Conservation (phyloP, 306 rosid species). For the Cucurbita pepo region DNA sequence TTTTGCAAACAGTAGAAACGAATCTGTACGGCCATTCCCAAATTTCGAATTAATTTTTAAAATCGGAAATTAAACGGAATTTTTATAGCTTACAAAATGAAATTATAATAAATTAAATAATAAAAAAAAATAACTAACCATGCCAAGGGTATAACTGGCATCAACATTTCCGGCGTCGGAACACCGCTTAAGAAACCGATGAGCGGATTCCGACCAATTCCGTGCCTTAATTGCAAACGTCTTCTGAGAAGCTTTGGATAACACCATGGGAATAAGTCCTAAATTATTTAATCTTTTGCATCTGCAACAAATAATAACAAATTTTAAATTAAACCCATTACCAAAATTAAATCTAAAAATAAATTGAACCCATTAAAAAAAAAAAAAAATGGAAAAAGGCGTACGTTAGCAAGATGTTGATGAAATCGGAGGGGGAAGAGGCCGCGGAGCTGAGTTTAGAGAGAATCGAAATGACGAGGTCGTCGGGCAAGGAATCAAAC, state of each 20-base stretch:
- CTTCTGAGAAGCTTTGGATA: conserved; percentile 44
- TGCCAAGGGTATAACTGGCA: conserved; percentile 85
- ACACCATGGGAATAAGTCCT: conserved; percentile 35
- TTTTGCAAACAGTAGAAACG: conserved; percentile 73
- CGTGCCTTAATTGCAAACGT: conserved; percentile 33
- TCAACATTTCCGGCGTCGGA: conserved; percentile 79
- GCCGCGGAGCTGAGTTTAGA: conserved; percentile 47
- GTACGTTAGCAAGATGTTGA: conserved; percentile 57
- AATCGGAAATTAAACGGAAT: not conserved
- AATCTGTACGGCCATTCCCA: conserved; percentile 29
- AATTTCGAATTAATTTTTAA: not conserved
- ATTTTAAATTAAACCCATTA: too few species aligned
- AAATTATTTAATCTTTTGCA: conserved; percentile 59
- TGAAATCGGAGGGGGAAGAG: conserved; percentile 46
- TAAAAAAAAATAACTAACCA: conserved; percentile 38
- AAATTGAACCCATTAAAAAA: not conserved
- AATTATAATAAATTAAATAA: not conserved
- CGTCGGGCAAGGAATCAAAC: conserved; percentile 63
- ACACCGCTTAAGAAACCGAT: conserved; percentile 62
- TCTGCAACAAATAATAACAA: conserved; percentile 18
- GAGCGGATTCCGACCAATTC: conserved; percentile 71
- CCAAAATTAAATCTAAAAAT: too few species aligned
- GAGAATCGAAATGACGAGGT: conserved; percentile 55
- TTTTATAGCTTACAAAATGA: not conserved
- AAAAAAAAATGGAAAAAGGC: not conserved